Evolutionary conservation across 192 early-diverging fungal species (phyloP).

Genomic region (Chytriomyces hyalinus): DNA sequence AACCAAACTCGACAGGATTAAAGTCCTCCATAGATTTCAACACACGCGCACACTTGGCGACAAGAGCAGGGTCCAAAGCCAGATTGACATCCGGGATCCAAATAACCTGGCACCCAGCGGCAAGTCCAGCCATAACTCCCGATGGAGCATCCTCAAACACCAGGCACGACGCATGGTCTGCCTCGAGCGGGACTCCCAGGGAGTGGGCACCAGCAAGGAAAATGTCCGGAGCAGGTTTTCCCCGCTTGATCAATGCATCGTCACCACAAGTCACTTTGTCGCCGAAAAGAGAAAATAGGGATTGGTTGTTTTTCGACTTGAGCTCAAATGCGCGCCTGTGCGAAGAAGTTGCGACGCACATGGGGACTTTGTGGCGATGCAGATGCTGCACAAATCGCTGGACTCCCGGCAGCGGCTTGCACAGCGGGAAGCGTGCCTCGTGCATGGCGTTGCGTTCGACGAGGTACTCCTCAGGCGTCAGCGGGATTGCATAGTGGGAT

Average conservation of each 20-base stretch:
- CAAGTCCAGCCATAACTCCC: slow-evolving; percentile 81
- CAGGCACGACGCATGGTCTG: slow-evolving; percentile 52
- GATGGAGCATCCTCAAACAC: slow-evolving; percentile 93
- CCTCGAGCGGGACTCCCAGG: slow-evolving; percentile 48
- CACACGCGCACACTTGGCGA: slow-evolving; percentile 16
- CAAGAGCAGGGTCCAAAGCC: slow-evolving; percentile 15
- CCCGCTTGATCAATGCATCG: slow-evolving; percentile 73
- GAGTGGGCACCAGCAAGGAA: slow-evolving; percentile 76
- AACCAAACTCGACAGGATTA: slow-evolving; percentile 48
- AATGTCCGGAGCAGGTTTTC: slow-evolving; percentile 92
- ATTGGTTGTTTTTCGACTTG: slow-evolving; percentile 73
- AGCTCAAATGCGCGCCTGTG: slow-evolving; percentile 72
- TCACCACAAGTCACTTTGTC: slow-evolving; percentile 83
- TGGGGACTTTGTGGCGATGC: slow-evolving; percentile 73
- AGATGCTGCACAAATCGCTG: slow-evolving; percentile 72
- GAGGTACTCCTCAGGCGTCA: slow-evolving; percentile 84
- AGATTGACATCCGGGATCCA: slow-evolving; percentile 85
- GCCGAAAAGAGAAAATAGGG: slow-evolving; percentile 81
- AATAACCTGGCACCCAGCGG: slow-evolving; percentile 79
- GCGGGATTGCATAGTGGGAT: slow-evolving; percentile 58
- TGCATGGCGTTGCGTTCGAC: slow-evolving; percentile 54
- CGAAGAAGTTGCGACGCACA: slow-evolving; percentile 78
- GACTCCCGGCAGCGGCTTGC: slow-evolving; percentile 66
- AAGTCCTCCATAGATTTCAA: slow-evolving; percentile 48
- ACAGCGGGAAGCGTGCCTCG: slow-evolving; percentile 64